Conservation (phyloP, 78 protist genomes). For the Dictyostelium purpureum region DNA sequence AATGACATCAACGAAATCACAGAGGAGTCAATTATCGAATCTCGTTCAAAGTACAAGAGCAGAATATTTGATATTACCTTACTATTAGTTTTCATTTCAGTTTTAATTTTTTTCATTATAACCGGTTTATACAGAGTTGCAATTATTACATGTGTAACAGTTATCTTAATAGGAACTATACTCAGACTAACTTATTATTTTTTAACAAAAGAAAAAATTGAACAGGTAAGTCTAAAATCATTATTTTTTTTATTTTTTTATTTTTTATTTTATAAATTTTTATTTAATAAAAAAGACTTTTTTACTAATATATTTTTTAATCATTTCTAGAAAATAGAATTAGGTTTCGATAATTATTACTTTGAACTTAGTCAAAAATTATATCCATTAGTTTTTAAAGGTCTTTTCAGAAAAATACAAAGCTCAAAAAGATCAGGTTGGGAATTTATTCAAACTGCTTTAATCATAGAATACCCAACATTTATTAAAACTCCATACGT, state of each 20-base stretch:
- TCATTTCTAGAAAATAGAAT: not conserved
- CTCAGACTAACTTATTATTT: not conserved
- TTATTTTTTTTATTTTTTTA: not conserved
- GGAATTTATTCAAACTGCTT: not conserved
- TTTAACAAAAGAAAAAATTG: not conserved
- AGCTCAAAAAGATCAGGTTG: not conserved
- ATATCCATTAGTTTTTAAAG: not conserved
- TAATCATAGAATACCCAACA: not conserved
- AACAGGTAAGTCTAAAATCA: not conserved
- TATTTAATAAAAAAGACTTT: too few species aligned
- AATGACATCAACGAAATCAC: too few species aligned
- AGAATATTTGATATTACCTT: not conserved
- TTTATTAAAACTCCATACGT: not conserved
- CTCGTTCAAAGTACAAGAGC: too few species aligned
- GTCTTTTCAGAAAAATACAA: not conserved
- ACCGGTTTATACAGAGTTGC: not conserved
- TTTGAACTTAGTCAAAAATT: not conserved
- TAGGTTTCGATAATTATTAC: not conserved
- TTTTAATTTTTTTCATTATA: not conserved
- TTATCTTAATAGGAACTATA: not conserved
- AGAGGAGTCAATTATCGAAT: too few species aligned
- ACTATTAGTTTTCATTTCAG: not conserved
- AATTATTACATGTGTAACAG: not conserved
- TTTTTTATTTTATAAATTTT: too few species aligned
- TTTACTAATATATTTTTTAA: not conserved